Conservation (phyloP, 1,284 basidiomycete species). For the Ustilago tritici region DNA sequence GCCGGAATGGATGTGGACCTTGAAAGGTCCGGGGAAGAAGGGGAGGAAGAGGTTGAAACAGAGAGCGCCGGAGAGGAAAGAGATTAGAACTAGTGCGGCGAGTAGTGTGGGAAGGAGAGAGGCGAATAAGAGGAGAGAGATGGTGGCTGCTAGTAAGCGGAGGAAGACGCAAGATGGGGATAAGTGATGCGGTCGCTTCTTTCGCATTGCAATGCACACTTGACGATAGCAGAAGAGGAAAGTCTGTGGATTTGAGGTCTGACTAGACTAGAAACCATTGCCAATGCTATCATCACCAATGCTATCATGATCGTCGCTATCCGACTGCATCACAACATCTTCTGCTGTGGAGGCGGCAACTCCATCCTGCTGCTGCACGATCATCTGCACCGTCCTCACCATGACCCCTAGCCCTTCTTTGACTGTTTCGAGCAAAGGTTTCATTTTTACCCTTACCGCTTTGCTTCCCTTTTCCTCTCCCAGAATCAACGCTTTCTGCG, state of each 20-base stretch:
- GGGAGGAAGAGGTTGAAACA: slow-evolving; percentile 86
- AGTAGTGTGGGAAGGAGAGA: slow-evolving; percentile 54
- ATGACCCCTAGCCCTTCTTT: slow-evolving; percentile 16
- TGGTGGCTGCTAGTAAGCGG: slow-evolving; percentile 62
- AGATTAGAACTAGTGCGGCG: slow-evolving; percentile 59
- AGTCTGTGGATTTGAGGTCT: no score
- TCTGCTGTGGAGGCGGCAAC: neutral
- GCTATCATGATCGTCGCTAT: slow-evolving; percentile 6
- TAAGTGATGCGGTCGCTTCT: neutral
- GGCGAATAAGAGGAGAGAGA: slow-evolving; percentile 57
- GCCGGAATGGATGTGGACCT: slow-evolving; percentile 64
- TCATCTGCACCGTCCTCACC: slow-evolving; percentile 22
- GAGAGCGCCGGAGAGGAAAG: slow-evolving; percentile 76
- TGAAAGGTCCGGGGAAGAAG: slow-evolving; percentile 86
- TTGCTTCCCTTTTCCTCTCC: slow-evolving; percentile 26
- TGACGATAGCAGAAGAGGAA: no score
- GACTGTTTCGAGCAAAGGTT: slow-evolving; percentile 23
- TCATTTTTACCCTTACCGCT: slow-evolving; percentile 12
- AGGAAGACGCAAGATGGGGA: slow-evolving; percentile 31
- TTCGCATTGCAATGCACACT: neutral
- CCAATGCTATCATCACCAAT: slow-evolving; percentile 9
- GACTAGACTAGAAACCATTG: no score
- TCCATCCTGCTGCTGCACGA: slow-evolving; percentile 35
- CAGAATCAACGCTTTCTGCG: slow-evolving; percentile 32
- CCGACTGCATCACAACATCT: slow-evolving; percentile 6